These are phyloP conservation scores for Xylariaceae sp. DNA, from an alignment of 2,329 filamentous ascomycete species.

Conservation along the genomic window DNA sequence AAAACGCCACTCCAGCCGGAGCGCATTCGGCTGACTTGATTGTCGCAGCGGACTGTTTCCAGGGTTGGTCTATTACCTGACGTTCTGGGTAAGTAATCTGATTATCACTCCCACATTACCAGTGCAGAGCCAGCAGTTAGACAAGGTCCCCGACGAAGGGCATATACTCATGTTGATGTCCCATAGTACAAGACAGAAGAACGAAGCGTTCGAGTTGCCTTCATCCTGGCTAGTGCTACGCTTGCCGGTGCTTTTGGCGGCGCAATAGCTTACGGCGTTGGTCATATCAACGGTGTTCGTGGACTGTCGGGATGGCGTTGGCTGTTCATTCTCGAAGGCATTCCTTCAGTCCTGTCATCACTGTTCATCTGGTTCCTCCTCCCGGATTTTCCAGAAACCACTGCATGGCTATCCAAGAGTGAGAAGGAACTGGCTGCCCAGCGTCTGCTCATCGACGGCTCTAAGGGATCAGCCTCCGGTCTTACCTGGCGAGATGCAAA, in stretches of 20 bases:
- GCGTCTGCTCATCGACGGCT: slow-evolving; percentile 45
- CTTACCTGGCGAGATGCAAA: slow-evolving; percentile 66
- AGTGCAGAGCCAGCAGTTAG: background rate
- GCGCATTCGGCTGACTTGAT: slow-evolving; percentile 1
- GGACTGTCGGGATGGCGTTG: slow-evolving; percentile 68
- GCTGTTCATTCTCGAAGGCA: slow-evolving; percentile 51
- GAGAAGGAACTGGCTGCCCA: slow-evolving; percentile 54
- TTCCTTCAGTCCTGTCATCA: slow-evolving; percentile 49
- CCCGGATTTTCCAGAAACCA: slow-evolving; percentile 63
- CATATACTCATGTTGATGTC: background rate
- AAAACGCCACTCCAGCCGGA: background rate
- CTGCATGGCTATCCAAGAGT: slow-evolving; percentile 55
- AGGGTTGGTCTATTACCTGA: slow-evolving; percentile 63
- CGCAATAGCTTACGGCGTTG: slow-evolving; percentile 68
- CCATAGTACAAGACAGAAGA: slow-evolving; percentile 61
- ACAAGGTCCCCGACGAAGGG: background rate
- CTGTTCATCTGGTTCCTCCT: slow-evolving; percentile 56
- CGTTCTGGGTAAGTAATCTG: slow-evolving; percentile 50
- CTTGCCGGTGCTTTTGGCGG: slow-evolving; percentile 73
- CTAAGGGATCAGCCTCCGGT: slow-evolving; percentile 55
- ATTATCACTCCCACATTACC: background rate
- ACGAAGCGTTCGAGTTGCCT: slow-evolving; percentile 66
- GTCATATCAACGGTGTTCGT: slow-evolving; percentile 61
- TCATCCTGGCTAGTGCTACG: slow-evolving; percentile 65
- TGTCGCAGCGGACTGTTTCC: slow-evolving; percentile 57